Evolutionary conservation across 2,329 filamentous ascomycete genomes (phyloP), one percentile per base, ranked within the genome.

Genomic region (Aureobasidium lini): DNA sequence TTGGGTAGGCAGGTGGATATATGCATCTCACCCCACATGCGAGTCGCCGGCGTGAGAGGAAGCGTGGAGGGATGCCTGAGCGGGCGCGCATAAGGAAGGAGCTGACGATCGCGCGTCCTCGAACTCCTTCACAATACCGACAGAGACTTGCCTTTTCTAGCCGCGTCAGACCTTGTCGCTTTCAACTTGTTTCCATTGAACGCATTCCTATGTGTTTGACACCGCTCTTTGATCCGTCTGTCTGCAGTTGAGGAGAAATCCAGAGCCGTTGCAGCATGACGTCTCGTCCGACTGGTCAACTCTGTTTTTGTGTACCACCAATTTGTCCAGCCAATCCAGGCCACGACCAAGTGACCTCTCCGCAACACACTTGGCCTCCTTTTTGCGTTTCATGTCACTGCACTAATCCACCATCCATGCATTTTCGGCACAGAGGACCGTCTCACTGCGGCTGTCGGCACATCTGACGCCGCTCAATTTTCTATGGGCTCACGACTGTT

Each of bases 11-110:
- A 23, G 29, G 31, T 46, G 32, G 32, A 29, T 43, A 34, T 44
- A 43, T 56, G 59, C 50, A 59, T 60, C 42, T 42, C 59, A 37
- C 58, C 58, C 48, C 58, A 60, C 58, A 54, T 32, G 49, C 32
- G 16, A 32, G 15, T 49, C n/a, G 36, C 46, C 31, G 46, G 32
- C 32, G 31, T 52, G 15, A 34, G 31, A 7, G 46, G 23, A 28
- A 34, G 54, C 15, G 43, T 36, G 31, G 42, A 47, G 54, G 42
- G 43, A 52, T 52, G 48, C 36, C 48, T 40, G 34, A 52, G 36
- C 48, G 48, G 56, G 42, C 37, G 44, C 46, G 43, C 43, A 49
- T 43, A 46, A 59, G 43, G 46, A 50, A 59, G 43, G 46, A 59
- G 34, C 50, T 34, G 37, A n/a, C 50, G 50, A 54, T 54, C 50